A percentile compares a stretch with the other conserved stretches of the same genome.
These are phyloP conservation scores for Hypoxylon sp. DNA, from an alignment of 2,329 filamentous ascomycete genomes.

Conservation along the genomic window DNA sequence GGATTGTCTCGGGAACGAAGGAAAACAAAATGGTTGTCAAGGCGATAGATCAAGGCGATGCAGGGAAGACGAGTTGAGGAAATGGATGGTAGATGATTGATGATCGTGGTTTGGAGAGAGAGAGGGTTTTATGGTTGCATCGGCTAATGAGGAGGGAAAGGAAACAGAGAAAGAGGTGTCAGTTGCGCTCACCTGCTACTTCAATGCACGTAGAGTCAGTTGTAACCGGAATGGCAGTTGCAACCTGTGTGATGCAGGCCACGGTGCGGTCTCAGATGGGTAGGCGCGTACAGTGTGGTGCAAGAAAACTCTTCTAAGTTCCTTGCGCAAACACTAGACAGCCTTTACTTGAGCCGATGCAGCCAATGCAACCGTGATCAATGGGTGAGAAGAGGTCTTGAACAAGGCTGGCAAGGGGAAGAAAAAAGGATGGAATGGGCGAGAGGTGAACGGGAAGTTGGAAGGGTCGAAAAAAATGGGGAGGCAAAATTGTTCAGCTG, in stretches of 20 bases:
- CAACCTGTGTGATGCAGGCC: conserved; percentile 25
- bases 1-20: conserved; percentile 18
- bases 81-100: conserved; percentile 20
- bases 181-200: conserved; percentile 35
- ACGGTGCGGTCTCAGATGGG: conserved; percentile 13
- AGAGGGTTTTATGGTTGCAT: conserved; percentile 30
- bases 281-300: conserved; percentile 18
- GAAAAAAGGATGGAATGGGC: conserved; percentile 35
- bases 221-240: conserved; percentile 22
- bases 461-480: conserved; percentile 45
- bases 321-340: conserved; percentile 15
- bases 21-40: conserved; percentile 16
- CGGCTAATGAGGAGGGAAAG: conserved; percentile 13
- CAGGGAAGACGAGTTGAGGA: conserved; percentile 4
- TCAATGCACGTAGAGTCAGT: conserved; percentile 29
- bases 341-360: conserved; percentile 19
- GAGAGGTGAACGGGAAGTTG: conserved; percentile 35
- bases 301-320: conserved; percentile 13
- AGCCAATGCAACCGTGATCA: conserved; percentile 5
- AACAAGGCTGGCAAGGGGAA: conserved; percentile 32
- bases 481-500: conserved; percentile 50
- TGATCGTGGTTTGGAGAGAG: conserved; percentile 13
- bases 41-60: conserved; percentile 20
- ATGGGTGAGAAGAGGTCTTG: conserved; percentile 21
- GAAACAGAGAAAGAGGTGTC: conserved; percentile 18